Evolutionary conservation across 768 basidiomycete species (phyloP), one percentile per base, ranked within the genome.

Genomic region (Suillus placidus): DNA sequence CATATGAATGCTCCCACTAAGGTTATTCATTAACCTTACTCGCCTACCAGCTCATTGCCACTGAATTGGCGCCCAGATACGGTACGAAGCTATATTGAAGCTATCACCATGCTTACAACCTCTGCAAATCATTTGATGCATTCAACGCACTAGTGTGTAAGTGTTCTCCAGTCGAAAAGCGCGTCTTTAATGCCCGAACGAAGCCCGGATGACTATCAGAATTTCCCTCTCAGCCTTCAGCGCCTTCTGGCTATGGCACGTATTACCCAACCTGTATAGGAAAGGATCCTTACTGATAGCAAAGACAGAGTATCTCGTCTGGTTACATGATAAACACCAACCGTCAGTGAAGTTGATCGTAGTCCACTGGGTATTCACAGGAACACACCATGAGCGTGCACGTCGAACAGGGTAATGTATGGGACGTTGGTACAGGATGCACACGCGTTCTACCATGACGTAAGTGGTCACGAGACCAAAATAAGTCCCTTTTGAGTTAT

Each of bases 301-400:
- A 67, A 65, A 77, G 40, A 76, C 72, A 7, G 3, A 35, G 34
- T 9, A 35, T 35, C 34, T 3, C 34, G 76, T 77, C 61, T 77
- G 73, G 45, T 76, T 76, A 67, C 76, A 78, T 26, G 67, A 71
- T 61, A 71, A 67, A 52, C 77, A 78, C 77, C 77, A 78, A 42
- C 77, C 68, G 4, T 30, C 14, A 0, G 77, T 79, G 18, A 69
- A 67, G 60, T 78, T 78, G 23, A 79, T 70, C 20, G 67, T 65
- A 13, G 67, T 71, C 71, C 68, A 70, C 74, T 76, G n/a, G 54
- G 13, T 30, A 7, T 18, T 52, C 14, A 14, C 13, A 51, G n/a
- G 13, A 6, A 51, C 2, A 47, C 45, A 20, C 47, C 23, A 26
- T 26, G 26, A 49, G 47, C 12, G 45, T 47, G n/a, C 38, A 38